Evolutionary conservation across 2,329 filamentous ascomycete genomes (phyloP), one percentile per base, ranked within the genome.

Genomic region (Monilinia fructigena): DNA sequence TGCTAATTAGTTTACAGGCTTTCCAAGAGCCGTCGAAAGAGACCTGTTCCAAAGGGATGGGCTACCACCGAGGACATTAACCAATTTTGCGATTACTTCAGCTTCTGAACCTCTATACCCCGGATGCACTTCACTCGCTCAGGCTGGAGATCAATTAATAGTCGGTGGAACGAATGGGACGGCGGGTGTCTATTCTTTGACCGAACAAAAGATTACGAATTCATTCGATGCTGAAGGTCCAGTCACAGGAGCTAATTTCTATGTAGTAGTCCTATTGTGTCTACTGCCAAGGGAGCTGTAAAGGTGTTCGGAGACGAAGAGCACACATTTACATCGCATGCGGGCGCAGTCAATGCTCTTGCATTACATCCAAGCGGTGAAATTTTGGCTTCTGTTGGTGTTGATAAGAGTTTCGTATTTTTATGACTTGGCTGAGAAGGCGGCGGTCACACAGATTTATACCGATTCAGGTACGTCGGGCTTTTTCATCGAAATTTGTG

Each of bases 321-420:
- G 52, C 82, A 79, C 47, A 86, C 86, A 55, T 87, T 96, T 72
- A 82, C 84, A n/a, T 88, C 91, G 63, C 95, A 99, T 77, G 90
- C 93, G 28, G 94, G 93, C 5, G 83, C 91, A 66, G 90, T 88
- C 1, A 95, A 89, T 11, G 89, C 86, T 6, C 78, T 99, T 66
- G 87, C 92, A 47, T 76, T 93, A 10, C 95, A 99, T 77, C 92
- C 95, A 1, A 89, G 90, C 70, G 91, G 90, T 50, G 86, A 90
- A 63, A 86, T 99, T 66, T 77, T 97, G 56, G 94, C 91, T 2
- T 97, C 94, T 0, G 90, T 95, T 45, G 93, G 94, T 59, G 85
- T 87, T 1, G 95, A 99, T 77, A 97, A 97, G 85, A 94, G 90
- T 77, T 93, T 96, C 75, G 86, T 93, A 2, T 86, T 98, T 98